Evolutionary conservation across 2,329 filamentous ascomycete genomes (phyloP), one percentile per base, ranked within the genome.

Genomic region (Alternaria incomplexa): DNA sequence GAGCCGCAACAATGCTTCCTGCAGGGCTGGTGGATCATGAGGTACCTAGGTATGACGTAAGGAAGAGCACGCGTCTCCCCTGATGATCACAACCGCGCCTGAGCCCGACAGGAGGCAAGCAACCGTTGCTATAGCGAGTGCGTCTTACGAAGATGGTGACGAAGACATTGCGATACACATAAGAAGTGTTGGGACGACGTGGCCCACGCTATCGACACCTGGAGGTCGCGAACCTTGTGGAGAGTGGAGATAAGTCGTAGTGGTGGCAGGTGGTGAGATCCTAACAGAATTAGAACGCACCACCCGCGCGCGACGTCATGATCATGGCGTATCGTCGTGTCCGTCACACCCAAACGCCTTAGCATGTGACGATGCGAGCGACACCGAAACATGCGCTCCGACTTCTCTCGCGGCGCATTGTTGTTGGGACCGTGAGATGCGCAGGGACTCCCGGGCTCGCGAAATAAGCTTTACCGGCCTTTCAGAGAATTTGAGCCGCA

Each of bases 361-460:
- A 56, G 60, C 67, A 70, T 71, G 68, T 69, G 65, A 70, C 43
- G 66, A 46, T 61, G 53, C 36, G 46, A 45, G 58, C 48, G 59
- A 58, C 61, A 51, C 64, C 63, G 64, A 69, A 68, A 69, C 62
- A 64, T 53, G 54, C 64, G 65, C 57, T 51, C 46, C n/a, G 46
- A 57, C 57, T 40, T 65, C 57, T 61, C 62, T 57, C 59, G 67
- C 64, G 61, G 63, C 63, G 64, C 58, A 64, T 64, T 52, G 48
- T 63, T 69, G 71, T 73, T 73, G 71, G 58, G 70, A 70, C 68
- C 68, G 71, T 73, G 71, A 58, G 66, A 70, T 64, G 65, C 64
- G 67, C 66, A 63, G 43, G 63, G 59, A 51, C 58, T 63, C 53
- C 61, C 57, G 55, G 48, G 45, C 20, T 56, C 47, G 50, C 51